A percentile compares a stretch with the other conserved stretches of the same genome.
These are phyloP conservation scores for Sesbania bispinosa DNA, from an alignment of 306 rosid genomes.

Conservation along the genomic window DNA sequence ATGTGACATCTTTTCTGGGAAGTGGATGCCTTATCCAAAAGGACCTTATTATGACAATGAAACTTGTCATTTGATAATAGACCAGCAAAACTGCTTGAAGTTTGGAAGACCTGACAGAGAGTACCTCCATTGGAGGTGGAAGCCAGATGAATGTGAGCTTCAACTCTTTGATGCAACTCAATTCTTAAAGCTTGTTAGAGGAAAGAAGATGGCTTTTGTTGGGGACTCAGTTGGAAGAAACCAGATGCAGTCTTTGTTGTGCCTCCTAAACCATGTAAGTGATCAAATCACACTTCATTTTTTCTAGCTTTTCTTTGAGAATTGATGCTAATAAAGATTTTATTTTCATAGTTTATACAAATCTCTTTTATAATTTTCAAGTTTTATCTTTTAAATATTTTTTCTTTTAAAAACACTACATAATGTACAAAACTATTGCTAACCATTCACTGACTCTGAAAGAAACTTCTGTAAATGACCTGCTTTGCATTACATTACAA, in stretches of 20 bases:
- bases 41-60: conserved; percentile 62
- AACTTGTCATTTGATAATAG: conserved; percentile 57
- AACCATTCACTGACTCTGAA: neutral
- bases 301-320: neutral
- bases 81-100: conserved; percentile 79
- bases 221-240: conserved; percentile 90
- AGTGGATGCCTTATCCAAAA: conserved; percentile 55
- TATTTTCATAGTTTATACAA: no score
- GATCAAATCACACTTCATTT: neutral
- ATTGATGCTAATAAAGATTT: neutral
- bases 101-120: conserved; percentile 70
- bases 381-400: no score
- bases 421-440: no score
- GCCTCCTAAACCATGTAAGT: conserved; percentile 59
- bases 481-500: neutral
- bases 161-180: conserved; percentile 64
- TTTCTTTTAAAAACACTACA: no score
- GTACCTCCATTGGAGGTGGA: conserved; percentile 83
- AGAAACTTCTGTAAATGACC: neutral
- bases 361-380: no score
- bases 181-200: conserved; percentile 62
- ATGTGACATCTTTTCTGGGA: conserved; percentile 66
- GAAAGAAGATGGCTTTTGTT: conserved; percentile 77
- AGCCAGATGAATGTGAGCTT: conserved; percentile 77
- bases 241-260: conserved; percentile 78